Conservation (phyloP, 495 filamentous ascomycete species). For the Xylaria venustula region DNA sequence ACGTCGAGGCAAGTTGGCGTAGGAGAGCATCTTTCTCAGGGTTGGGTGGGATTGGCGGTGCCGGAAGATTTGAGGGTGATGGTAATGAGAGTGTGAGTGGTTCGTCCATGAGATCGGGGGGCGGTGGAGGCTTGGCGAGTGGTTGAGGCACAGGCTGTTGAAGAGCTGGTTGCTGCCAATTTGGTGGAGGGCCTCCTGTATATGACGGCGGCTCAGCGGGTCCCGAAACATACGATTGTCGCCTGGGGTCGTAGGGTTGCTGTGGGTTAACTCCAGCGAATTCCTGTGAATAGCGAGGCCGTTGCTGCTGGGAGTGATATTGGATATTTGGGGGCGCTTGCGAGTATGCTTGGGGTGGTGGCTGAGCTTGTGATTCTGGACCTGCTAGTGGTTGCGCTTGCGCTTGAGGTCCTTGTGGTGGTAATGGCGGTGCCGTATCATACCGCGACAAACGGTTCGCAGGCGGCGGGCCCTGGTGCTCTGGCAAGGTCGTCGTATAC, state of each 20-base stretch:
- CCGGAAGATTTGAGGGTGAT: conserved; percentile 46
- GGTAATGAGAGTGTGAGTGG: conserved; percentile 67
- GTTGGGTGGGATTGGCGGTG: conserved; percentile 90
- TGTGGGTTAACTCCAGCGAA: conserved; percentile 18
- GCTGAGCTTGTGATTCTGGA: conserved; percentile 3
- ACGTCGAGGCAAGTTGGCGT: conserved; percentile 66
- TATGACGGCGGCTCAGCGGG: conserved; percentile 17
- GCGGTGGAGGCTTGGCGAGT: conserved; percentile 50
- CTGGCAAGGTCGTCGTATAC: conserved; percentile 19
- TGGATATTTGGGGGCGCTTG: conserved; percentile 22
- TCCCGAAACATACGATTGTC: conserved; percentile 17
- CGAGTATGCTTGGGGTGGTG: conserved; percentile 17
- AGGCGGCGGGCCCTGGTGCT: conserved; percentile 24
- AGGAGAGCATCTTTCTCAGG: conserved; percentile 92
- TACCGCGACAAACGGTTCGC: conserved; percentile 38
- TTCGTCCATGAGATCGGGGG: conserved; percentile 65
- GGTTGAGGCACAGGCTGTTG: conserved; percentile 29
- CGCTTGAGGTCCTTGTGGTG: conserved; percentile 27
- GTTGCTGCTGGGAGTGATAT: conserved; percentile 36
- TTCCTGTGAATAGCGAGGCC: conserved; percentile 23
- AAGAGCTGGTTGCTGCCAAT: conserved; percentile 23
- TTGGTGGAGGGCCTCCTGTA: conserved; percentile 17
- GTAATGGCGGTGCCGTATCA: conserved; percentile 42
- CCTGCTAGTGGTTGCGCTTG: conserved; percentile 16
- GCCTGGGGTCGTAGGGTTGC: conserved; percentile 23